These are phyloP conservation scores for Pichia nanzhaoensis DNA, from an alignment of 805 yeast species.

Conservation along the genomic window DNA sequence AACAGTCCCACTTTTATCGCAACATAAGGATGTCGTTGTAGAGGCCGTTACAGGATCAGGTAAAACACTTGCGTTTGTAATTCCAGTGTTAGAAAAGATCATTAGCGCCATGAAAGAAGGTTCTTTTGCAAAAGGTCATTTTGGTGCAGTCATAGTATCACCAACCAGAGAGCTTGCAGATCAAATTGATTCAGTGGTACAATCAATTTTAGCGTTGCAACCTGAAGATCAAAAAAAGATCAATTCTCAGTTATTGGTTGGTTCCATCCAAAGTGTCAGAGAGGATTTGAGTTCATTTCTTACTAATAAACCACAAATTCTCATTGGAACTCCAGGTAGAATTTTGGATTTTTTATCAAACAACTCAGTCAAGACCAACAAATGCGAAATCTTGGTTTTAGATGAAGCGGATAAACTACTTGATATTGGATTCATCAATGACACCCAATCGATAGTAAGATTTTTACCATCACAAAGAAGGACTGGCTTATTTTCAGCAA, in stretches of 20 bases:
- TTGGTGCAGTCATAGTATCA: conserved; percentile 65
- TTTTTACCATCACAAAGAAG: conserved; percentile 84
- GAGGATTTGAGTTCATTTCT: conserved; percentile 63
- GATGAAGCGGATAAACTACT: conserved; percentile 92
- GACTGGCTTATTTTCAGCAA: conserved; percentile 92
- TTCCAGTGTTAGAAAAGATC: conserved; percentile 74
- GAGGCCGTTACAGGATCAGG: conserved; percentile 98
- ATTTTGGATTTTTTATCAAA: conserved; percentile 64
- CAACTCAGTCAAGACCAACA: conserved; percentile 47
- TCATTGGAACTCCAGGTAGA: conserved; percentile 93
- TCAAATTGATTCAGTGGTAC: conserved; percentile 65
- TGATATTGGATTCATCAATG: conserved; percentile 67
- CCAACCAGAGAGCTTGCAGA: conserved; percentile 62
- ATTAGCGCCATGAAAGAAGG: conserved; percentile 23
- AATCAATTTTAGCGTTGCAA: conserved; percentile 48
- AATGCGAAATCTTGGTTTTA: conserved; percentile 67
- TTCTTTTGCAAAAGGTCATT: conserved; percentile 51
- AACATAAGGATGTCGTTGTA: conserved; percentile 90
- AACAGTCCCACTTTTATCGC: conserved; percentile 75
- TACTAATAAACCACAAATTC: conserved; percentile 55
- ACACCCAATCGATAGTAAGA: conserved; percentile 60
- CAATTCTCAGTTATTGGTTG: conserved; percentile 56
- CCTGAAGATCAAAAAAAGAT: conserved; percentile 41
- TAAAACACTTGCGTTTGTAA: conserved; percentile 85
- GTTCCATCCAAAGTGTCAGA: conserved; percentile 54